phyloP scores from a whole-genome alignment of 129 eudicot genomes.

The Escallonia herrerae region DNA sequence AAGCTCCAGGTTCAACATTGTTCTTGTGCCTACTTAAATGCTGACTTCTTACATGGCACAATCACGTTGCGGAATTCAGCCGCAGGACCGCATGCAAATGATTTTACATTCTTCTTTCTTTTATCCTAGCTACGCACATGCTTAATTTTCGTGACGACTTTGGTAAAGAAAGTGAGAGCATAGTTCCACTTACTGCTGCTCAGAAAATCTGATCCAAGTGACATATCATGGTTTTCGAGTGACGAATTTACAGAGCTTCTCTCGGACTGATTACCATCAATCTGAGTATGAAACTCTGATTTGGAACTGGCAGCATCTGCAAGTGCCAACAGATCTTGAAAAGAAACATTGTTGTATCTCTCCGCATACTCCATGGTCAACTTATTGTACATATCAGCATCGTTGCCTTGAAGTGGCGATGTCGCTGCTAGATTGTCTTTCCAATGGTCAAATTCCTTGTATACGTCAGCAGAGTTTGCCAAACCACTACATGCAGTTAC shows the following conservation, averaged over 20 bases:
- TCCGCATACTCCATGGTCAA: constrained; percentile 17
- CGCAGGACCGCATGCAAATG: too few species aligned
- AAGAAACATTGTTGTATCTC: constrained; percentile 14
- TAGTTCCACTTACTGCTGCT: background rate
- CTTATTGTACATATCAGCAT: too few species aligned
- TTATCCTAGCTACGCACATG: background rate
- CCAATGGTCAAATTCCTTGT: constrained; percentile 17
- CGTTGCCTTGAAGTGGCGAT: too few species aligned
- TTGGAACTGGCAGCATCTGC: constrained; percentile 22
- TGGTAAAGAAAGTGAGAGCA: background rate
- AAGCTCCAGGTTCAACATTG: too few species aligned
- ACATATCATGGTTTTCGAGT: background rate
- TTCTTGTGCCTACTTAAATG: too few species aligned
- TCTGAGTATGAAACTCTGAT: constrained; percentile 5
- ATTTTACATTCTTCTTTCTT: too few species aligned
- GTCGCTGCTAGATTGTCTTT: constrained; percentile 16
- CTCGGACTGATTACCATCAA: constrained; percentile 1
- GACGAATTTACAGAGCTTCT: constrained; percentile 4
- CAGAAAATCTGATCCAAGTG: background rate
- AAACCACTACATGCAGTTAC: constrained; percentile 9
- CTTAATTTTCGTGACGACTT: background rate
- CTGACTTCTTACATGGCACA: too few species aligned
- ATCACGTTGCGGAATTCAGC: too few species aligned
- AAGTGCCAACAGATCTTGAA: constrained; percentile 46
- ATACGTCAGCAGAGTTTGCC: background rate